A percentile compares a stretch with the other conserved stretches of the same genome.
Conservation (phyloP, 495 filamentous ascomycete genomes). For the Neurospora sp. region DNA sequence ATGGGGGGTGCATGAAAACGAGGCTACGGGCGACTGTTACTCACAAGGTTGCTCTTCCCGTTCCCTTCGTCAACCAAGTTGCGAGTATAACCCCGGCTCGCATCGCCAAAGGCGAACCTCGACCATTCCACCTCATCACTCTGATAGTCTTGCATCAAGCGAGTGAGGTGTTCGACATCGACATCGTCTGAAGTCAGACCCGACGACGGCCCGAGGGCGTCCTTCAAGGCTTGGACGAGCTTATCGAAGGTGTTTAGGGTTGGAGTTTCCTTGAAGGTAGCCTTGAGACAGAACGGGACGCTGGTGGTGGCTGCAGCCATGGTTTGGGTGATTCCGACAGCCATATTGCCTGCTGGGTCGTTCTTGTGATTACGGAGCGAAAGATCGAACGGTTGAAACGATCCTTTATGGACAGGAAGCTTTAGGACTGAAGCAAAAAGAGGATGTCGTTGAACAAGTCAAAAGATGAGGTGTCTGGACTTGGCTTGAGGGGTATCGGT, state of each 20-base stretch:
- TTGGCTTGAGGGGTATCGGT: background rate
- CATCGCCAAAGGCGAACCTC: conserved; percentile 57
- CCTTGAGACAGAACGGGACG: background rate
- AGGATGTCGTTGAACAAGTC: background rate
- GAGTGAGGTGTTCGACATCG: conserved; percentile 55
- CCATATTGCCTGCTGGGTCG: conserved; percentile 11
- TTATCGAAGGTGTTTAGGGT: conserved; percentile 49
- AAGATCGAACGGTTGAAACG: background rate
- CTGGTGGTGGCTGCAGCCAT: background rate
- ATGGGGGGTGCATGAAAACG: background rate
- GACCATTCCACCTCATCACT: conserved; percentile 62
- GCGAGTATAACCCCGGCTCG: conserved; percentile 61
- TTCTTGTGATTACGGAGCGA: background rate
- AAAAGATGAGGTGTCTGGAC: background rate
- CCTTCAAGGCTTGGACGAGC: conserved; percentile 63
- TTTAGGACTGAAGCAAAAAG: background rate
- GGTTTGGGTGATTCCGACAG: conserved; percentile 14
- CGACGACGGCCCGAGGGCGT: conserved; percentile 62
- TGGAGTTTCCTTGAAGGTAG: background rate
- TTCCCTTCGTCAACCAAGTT: conserved; percentile 88
- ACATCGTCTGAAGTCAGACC: conserved; percentile 74
- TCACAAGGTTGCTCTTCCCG: conserved; percentile 80
- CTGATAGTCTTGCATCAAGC: conserved; percentile 60
- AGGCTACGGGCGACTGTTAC: conserved; percentile 8
- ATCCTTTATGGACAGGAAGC: background rate